A percentile compares a stretch with the other conserved stretches of the same genome.
Conservation (phyloP, 2,329 filamentous ascomycete species). For the Blumeria graminis region DNA sequence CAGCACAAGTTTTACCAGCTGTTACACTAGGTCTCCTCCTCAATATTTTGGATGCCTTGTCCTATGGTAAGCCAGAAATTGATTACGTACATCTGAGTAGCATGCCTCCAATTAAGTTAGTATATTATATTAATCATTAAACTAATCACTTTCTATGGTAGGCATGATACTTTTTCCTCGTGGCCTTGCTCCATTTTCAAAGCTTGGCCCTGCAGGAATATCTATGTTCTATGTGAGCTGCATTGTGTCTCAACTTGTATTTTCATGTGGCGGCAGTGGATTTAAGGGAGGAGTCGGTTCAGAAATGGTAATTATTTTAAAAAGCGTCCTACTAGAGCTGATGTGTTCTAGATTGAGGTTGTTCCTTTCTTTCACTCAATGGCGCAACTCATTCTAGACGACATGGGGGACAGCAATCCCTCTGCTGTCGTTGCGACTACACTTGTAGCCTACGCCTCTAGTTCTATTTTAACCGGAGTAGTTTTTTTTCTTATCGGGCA, state of each 20-base stretch:
- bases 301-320: conserved; percentile 43
- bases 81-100: not conserved
- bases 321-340: conserved; percentile 2
- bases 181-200: conserved; percentile 61
- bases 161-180: conserved; percentile 89
- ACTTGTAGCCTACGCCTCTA: conserved; percentile 73
- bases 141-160: conserved; percentile 11
- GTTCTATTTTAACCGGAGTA: conserved; percentile 69
- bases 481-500: conserved; percentile 82
- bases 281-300: conserved; percentile 85
- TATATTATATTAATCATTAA: not conserved
- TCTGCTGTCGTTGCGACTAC: conserved; percentile 83
- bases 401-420: conserved; percentile 56
- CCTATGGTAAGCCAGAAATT: conserved; percentile 39
- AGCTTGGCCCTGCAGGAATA: conserved; percentile 77
- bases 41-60: conserved; percentile 83
- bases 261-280: conserved; percentile 60
- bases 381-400: conserved; percentile 63
- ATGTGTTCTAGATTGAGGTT: conserved; percentile 52
- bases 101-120: not conserved
- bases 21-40: conserved; percentile 73
- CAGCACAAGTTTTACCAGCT: conserved; percentile 51
- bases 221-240: conserved; percentile 98
- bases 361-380: conserved; percentile 98
- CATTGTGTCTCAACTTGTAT: conserved; percentile 77